Conservation (phyloP, 2,329 filamentous ascomycete species). For the Zymoseptoria crescenta region DNA sequence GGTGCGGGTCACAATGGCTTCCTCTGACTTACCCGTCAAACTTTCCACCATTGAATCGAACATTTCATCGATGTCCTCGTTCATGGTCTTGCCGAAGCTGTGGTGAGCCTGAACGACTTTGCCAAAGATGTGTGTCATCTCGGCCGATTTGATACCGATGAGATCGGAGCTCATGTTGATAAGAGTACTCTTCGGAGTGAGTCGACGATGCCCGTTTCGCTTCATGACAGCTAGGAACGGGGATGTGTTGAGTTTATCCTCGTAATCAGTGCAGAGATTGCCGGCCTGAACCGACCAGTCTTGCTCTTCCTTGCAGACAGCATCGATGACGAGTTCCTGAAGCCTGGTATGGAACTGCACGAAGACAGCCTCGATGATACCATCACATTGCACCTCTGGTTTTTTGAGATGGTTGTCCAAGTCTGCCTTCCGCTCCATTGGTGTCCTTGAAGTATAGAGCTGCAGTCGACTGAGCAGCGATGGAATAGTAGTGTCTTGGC, state of each 20-base stretch:
- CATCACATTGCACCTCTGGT: neutral
- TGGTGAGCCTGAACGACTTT: neutral
- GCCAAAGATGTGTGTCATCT: neutral
- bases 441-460: neutral
- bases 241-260: neutral
- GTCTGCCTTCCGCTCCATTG: neutral
- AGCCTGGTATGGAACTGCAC: neutral
- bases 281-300: neutral
- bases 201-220: neutral
- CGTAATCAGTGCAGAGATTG: neutral
- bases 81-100: neutral
- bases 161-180: constrained; percentile 3
- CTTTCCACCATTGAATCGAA: neutral
- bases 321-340: neutral
- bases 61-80: neutral
- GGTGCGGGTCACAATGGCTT: neutral
- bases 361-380: neutral
- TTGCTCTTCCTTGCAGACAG: neutral
- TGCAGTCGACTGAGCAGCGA: constrained; percentile 4
- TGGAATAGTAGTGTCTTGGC: constrained; percentile 1
- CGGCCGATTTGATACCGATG: neutral
- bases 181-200: neutral
- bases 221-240: constrained; percentile 2
- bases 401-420: neutral
- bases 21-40: neutral